Percentiles rank a stretch among this genome's conserved stretches.
These are phyloP conservation scores for Ambrosia artemisiifolia DNA, from an alignment of 129 eudicot genomes.

Conservation along the genomic window DNA sequence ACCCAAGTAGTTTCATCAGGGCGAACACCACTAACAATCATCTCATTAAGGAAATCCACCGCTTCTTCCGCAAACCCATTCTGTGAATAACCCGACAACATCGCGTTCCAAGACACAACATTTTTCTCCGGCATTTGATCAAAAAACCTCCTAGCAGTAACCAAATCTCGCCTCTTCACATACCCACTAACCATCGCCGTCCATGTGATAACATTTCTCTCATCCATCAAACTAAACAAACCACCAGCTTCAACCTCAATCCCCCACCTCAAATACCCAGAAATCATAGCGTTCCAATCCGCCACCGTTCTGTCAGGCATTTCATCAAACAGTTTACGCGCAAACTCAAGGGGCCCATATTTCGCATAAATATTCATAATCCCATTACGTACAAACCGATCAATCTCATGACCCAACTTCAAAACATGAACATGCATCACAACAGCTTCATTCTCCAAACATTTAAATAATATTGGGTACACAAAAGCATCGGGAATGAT, in stretches of 20 bases:
- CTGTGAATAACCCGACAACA: constrained; percentile 75
- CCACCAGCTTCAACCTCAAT: constrained; percentile 45
- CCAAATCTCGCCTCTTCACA: constrained; percentile 51
- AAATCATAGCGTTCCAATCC: constrained; percentile 82
- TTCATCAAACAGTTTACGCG: constrained; percentile 73
- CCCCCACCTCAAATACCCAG: constrained; percentile 86
- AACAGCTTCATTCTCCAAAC: constrained; percentile 43
- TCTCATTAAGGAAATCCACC: constrained; percentile 41
- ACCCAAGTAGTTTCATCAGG: constrained; percentile 83
- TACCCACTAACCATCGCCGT: constrained; percentile 81
- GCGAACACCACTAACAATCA: constrained; percentile 42
- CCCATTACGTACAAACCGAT: constrained; percentile 54
- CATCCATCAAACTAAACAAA: constrained; percentile 61
- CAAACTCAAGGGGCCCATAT: constrained; percentile 49
- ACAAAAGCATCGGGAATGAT: constrained; percentile 54
- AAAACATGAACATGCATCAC: constrained; percentile 50
- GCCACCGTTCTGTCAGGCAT: constrained; percentile 58
- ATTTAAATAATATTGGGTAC: constrained; percentile 62
- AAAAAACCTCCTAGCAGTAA: constrained; percentile 58
- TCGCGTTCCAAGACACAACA: constrained; percentile 84
- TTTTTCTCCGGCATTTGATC: constrained; percentile 65
- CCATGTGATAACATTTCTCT: constrained; percentile 75
- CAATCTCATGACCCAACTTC: constrained; percentile 53
- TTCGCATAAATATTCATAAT: constrained; percentile 57
- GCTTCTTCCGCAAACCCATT: constrained; percentile 65